phyloP scores from a whole-genome alignment of 2,329 filamentous ascomycete species.

The Botrytis porri region DNA sequence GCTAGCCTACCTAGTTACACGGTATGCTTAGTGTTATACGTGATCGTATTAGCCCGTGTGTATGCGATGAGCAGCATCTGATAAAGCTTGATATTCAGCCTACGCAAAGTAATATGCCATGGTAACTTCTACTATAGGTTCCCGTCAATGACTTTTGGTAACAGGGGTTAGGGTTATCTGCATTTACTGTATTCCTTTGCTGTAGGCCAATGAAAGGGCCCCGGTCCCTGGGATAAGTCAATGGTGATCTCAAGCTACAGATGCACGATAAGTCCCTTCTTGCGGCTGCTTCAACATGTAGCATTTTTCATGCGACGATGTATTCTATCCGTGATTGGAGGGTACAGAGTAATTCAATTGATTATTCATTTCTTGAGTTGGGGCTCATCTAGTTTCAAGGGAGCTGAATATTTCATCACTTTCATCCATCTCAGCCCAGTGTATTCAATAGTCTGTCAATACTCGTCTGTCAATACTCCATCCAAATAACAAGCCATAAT shows the following conservation, averaged over 20 bases:
- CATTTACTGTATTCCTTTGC: not conserved
- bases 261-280: not conserved
- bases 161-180: not conserved
- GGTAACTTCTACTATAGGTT: not conserved
- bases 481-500: too few species aligned
- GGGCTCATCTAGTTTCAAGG: not conserved
- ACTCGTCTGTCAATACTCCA: too few species aligned
- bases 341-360: not conserved
- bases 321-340: not conserved
- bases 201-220: not conserved
- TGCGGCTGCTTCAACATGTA: not conserved
- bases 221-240: not conserved
- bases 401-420: not conserved
- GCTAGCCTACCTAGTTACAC: not conserved
- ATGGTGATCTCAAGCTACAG: not conserved
- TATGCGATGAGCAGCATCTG: not conserved
- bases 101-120: not conserved
- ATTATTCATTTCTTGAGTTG: not conserved
- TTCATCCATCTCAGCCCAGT: not conserved
- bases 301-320: not conserved
- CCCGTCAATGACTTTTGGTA: not conserved
- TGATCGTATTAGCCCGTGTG: not conserved
- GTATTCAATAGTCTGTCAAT: too few species aligned
- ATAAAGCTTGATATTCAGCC: not conserved
- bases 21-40: not conserved